Base-by-base conservation (phyloP, 441 rosid species). In the Bocquillonia castaneifolia region DNA sequence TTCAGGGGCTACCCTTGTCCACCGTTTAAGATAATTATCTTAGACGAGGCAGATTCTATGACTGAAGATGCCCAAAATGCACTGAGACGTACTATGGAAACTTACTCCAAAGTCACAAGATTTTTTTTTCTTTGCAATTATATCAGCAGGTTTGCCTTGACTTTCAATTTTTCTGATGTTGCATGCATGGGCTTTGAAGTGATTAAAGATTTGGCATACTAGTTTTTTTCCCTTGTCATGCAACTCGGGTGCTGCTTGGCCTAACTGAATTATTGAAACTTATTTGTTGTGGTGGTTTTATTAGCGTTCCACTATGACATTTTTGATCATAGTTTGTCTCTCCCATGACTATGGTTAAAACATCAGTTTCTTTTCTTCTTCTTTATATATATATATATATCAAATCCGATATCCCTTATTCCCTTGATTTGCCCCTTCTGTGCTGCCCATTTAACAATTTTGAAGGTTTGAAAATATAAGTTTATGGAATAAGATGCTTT, bases 61-160 rank as follows among this genome's bases (percentile, higher is more conserved):
- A 94, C 99, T 6, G 96, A 94, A 87, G 99, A 94, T 81, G 98
- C 99, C 64, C 99, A 91, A 92, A 94, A 94, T 71, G 99, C 97
- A 54, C 69, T 94, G 78, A 85, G 99, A 71, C 94, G 94, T 56
- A 92, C 98, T 9, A 94, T 94, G 98, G 99, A 94, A 79, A 91
- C 96, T 29, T 78, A 90, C 81, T 92, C 97, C 67, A 92, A 84
- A 87, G 92, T 92, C 75, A 90, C 99, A 54, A 86, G 99, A 78
- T 94, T 94, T 86, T 81, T 92, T 79, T 92, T 88, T 76, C 85
- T 94, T 63, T 94, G 98, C 72, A 94, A 90, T 66, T 91, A 90
- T 77, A 88, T 91, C 67, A 91, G 99, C 99, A 91, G 97, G 99
- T 91, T n/a, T 37, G 20, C 40, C 61, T 59, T 55, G 51, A n/a